A percentile compares a stretch with the other conserved stretches of the same genome.
Evolutionary conservation across 75 land plant species (phyloP).

Genomic region (Picea glauca): DNA sequence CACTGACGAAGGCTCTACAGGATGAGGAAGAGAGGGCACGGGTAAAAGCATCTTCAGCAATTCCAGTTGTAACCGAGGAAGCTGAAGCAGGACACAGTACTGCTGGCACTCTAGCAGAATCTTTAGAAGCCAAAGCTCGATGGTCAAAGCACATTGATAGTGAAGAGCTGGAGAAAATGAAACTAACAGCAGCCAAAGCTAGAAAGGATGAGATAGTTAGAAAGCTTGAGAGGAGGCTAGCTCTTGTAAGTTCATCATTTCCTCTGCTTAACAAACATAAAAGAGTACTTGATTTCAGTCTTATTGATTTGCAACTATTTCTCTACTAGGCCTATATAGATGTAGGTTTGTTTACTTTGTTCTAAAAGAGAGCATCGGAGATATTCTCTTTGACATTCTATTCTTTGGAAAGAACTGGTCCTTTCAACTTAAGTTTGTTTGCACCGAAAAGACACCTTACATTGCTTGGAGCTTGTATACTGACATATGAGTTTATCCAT

Average conservation of each 20-base stretch:
- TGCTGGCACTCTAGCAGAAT: conserved; percentile 73
- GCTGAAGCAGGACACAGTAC: conserved; percentile 20
- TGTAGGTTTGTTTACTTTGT: background rate
- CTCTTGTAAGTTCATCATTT: conserved; percentile 43
- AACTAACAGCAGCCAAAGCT: conserved; percentile 45
- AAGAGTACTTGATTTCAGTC: background rate
- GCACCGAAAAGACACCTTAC: background rate
- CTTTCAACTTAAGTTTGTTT: background rate
- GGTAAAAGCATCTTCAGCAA: conserved; percentile 32
- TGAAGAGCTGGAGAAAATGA: conserved; percentile 37
- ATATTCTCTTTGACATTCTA: background rate
- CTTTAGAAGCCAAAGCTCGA: conserved; percentile 62
- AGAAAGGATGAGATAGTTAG: conserved; percentile 51
- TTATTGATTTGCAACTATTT: background rate
- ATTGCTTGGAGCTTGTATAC: background rate
- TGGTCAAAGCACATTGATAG: conserved; percentile 66
- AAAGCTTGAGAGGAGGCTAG: conserved; percentile 63
- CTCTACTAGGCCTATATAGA: background rate
- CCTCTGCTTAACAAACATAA: background rate
- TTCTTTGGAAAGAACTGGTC: background rate
- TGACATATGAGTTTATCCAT: background rate
- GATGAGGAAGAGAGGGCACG: conserved; percentile 83
- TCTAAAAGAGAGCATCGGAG: background rate
- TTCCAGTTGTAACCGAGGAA: conserved; percentile 15
- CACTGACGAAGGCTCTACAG: conserved; percentile 64